Conservation (phyloP, 1,139 yeast species). For the Insectozyma bohioensis region DNA sequence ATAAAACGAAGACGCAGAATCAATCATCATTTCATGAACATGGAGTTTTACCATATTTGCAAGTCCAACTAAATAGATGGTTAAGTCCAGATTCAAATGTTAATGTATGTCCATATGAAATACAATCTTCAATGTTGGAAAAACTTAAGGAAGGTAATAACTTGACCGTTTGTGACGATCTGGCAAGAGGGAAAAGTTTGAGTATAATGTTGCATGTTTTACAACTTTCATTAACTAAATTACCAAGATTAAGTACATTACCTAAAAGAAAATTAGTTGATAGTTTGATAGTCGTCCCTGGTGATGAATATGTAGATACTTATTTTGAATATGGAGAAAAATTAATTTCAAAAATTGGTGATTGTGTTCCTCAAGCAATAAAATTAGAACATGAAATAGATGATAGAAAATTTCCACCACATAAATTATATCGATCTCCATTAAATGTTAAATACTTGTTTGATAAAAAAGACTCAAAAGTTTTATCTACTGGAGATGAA, state of each 20-base stretch:
- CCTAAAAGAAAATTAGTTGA: slow-evolving; percentile 16
- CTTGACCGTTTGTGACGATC: slow-evolving; percentile 19
- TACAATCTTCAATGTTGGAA: slow-evolving; percentile 24
- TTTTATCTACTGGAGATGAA: background rate
- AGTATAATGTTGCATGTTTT: slow-evolving; percentile 24
- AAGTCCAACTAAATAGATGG: slow-evolving; percentile 21
- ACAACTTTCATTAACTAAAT: slow-evolving; percentile 21
- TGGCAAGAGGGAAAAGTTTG: slow-evolving; percentile 27
- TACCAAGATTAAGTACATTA: slow-evolving; percentile 21
- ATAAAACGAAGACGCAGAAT: no score
- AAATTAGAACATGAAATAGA: slow-evolving; percentile 3
- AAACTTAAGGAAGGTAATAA: slow-evolving; percentile 21
- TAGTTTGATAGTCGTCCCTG: slow-evolving; percentile 29
- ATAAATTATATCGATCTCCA: slow-evolving; percentile 21
- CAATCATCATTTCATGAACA: no score
- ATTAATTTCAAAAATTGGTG: slow-evolving; percentile 17
- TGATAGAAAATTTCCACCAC: slow-evolving; percentile 3
- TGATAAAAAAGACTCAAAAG: slow-evolving; percentile 2
- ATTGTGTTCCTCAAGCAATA: slow-evolving; percentile 27
- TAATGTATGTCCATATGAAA: slow-evolving; percentile 23
- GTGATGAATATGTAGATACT: slow-evolving; percentile 22
- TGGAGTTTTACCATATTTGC: slow-evolving; percentile 31
- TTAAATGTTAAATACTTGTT: slow-evolving; percentile 19
- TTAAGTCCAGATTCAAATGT: slow-evolving; percentile 14
- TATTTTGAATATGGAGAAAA: slow-evolving; percentile 17